Evolutionary conservation across 108 stramenopile species (phyloP), one percentile per base, ranked within the genome.

Genomic region (Aurantiochytrium sp.): DNA sequence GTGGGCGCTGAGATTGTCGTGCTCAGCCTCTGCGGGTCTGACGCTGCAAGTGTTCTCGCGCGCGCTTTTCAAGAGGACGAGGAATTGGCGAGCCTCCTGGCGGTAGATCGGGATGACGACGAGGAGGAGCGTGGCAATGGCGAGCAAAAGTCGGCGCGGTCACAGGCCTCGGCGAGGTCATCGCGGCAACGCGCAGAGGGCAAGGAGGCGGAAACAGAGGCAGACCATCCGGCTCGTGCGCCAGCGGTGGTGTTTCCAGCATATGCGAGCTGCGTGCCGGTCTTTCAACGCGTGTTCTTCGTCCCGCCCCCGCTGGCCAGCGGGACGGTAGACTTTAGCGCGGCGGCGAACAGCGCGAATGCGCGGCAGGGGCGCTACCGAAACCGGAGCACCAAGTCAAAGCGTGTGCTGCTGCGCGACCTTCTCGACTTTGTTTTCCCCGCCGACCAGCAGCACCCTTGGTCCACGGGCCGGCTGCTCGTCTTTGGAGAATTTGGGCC

Each of bases 401-500:
- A 19, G 10, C 59, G 59, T 12, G 59, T 81, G 24, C 39, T 12
- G 45, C 45, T 81, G 15, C 24, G 30, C 21, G 73, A 81, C 45
- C 73, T 81, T 12, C 45, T 81, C 1, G 39, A 41, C 73, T 81
- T 81, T 30, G 45, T 81, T 12, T 81, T 81, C 39, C 73, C 73
- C 12, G 73, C 73, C n/a, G 73, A 81, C 10, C 42, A 81, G 45
- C 73, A 81, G 2, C 73, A 81, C 2, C 73, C 73, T 17, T 81
- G 73, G 73, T 81, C 73, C 21, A 81, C 73, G 21, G 73, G 73
- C 3, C 73, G 73, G 12, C 73, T 81, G n/a, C 39, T 81, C 8
- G 73, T 81, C 10, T 81, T 48, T 3, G 73, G 73, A 12, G 73
- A 81, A n/a, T 81, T 27, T 81, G 73, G 73, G 12, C 73, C 73